Evolutionary conservation across 176 grass and related monocot species (phyloP), one percentile per base, ranked within the genome.

Genomic region (Tillandsia fasciculata): DNA sequence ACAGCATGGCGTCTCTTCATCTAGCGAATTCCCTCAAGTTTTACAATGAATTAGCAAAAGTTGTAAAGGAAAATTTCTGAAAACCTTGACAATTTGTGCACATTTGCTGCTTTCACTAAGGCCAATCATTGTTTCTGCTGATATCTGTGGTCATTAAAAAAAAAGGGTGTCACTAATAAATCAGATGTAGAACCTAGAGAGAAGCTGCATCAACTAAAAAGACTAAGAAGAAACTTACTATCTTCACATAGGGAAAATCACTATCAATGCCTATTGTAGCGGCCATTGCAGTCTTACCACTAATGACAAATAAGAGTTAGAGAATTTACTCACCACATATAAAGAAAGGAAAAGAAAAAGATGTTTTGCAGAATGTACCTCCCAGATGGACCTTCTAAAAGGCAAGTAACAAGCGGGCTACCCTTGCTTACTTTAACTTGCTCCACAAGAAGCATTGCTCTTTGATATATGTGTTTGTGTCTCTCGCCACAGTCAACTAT

Each of bases 221-320:
- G n/a, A 18, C n/a, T 49, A 10, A 66, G 67, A 54, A 69, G 73
- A 12, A 68, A 83, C 94, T 90, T 87, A 97, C 94, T 74, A 97
- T 87, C 81, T 97, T 97, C 29, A 97, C 86, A 68, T 79, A 97
- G 66, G 94, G 86, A 70, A 97, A 97, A 80, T 97, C 84, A 83
- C 94, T 93, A 75, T 97, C 87, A 71, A 97, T 82, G 72, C 86
- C 89, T 75, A 93, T 81, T 51, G 86, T 87, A 70, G 84, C 84
- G 51, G 88, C 88, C 81, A 84, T 91, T 12, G 88, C 80, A n/a
- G 88, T 76, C 71, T 91, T 91, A 53, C 88, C 88, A 84, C 88
- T 86, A 78, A 26, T 8, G 15, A 24, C 13, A 56, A 11, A 69
- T 67, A 54, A 69, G 42, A 72, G 65, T 70, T 69, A 68, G 22